phyloP scores from a whole-genome alignment of 2,329 filamentous ascomycete species.

The Karstenula rhodostoma region DNA sequence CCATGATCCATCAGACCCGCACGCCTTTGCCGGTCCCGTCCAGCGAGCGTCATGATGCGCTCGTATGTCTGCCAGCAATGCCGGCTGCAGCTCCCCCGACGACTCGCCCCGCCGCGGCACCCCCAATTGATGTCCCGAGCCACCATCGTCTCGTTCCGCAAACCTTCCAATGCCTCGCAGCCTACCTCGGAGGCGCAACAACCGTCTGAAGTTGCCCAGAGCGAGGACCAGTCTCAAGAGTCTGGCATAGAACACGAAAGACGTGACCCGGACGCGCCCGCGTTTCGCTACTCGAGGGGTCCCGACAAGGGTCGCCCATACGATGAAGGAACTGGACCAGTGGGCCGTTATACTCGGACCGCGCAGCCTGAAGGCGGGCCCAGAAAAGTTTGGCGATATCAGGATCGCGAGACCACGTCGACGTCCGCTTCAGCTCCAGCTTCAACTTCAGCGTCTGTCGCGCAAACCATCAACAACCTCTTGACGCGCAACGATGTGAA shows the following conservation, averaged over 20 bases:
- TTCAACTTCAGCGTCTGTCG: slow-evolving; percentile 7
- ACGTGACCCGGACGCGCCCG: neutral
- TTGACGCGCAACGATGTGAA: slow-evolving; percentile 19
- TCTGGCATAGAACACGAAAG: neutral
- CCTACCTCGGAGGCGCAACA: slow-evolving; percentile 15
- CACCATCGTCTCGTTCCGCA: slow-evolving; percentile 42
- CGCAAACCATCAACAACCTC: slow-evolving; percentile 16
- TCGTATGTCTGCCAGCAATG: slow-evolving; percentile 47
- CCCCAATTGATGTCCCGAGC: slow-evolving; percentile 43
- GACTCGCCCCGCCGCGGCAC: slow-evolving; percentile 16
- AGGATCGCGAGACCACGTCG: neutral
- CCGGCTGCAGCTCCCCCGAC: slow-evolving; percentile 32
- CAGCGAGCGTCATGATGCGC: slow-evolving; percentile 37
- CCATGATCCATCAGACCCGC: neutral
- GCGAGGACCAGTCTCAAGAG: slow-evolving; percentile 10
- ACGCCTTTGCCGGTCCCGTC: slow-evolving; percentile 8
- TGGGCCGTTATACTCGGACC: slow-evolving; percentile 9
- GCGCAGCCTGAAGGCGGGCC: neutral
- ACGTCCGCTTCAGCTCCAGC: neutral
- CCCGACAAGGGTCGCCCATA: neutral
- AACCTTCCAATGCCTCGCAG: slow-evolving; percentile 15
- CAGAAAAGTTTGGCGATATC: neutral
- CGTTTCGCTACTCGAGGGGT: too few species aligned
- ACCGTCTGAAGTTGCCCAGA: slow-evolving; percentile 18
- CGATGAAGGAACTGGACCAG: neutral